Evolutionary conservation across 1,139 yeast species (phyloP), one percentile per base, ranked within the genome.

Genomic region (Scheffersomyces parashehatae): DNA sequence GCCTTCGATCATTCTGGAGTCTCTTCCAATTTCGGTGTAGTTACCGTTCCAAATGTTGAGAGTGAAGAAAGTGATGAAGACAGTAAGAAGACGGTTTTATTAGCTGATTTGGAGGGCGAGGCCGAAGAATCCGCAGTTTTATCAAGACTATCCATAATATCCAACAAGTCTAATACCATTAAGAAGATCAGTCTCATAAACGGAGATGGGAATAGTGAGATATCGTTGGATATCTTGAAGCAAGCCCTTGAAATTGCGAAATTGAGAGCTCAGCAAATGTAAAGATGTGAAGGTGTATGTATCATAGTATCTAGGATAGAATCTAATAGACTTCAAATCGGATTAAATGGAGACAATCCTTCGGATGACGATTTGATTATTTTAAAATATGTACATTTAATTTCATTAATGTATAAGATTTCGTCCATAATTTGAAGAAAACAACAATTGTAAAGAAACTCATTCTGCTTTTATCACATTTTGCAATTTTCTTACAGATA

Each of bases 51-150:
- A 35, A 63, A 65, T 3, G 26, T 20, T 6, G 26, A 20, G 26
- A 70, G 64, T 30, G 64, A 59, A 3, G 26, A 20, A 20, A 20
- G 7, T 20, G 26, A 20, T 20, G 59, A 54, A 5, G 66, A 62
- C 24, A 62, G 57, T 30, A 16, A 30, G 41, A 16, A 39, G 31
- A 56, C 75, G 0, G 70, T 81, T 1, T 56, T 87, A 31, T 62
- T 88, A 43, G 81, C 87, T 2, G 95, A 87, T 55, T 58, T 87
- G 37, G 91, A 86, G 60, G 93, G 93, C 8, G 93, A 85, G 52
- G 85, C 89, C 5, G 96, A 88, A 60, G 91, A 87, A 58, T 58
- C 70, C 7, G 65, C 75, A 10, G 66, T 77, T 10, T 59, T 62
- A 34, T 73, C 80, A 32, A 65, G 77, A 38, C 63, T 81, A 15